Percentiles rank a stretch among this genome's conserved stretches.
Evolutionary conservation across 2,329 filamentous ascomycete species (phyloP).

Genomic region (Calonectria honghensis): DNA sequence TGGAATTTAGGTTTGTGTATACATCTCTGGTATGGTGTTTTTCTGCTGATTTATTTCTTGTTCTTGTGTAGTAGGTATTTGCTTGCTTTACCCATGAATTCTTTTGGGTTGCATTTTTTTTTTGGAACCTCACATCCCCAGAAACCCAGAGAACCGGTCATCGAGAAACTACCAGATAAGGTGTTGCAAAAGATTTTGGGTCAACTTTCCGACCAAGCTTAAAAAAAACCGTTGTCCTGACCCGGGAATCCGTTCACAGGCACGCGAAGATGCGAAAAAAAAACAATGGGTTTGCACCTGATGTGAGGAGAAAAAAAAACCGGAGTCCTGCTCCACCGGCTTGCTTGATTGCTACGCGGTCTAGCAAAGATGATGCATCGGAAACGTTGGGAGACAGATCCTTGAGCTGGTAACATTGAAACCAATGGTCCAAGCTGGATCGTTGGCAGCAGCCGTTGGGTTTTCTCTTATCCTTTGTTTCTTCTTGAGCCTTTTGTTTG

Average conservation of each 20-base stretch:
- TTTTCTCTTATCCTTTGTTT: background rate
- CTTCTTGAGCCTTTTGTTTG: background rate
- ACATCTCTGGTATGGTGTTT: too few species aligned
- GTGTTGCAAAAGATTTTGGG: constrained; percentile 13
- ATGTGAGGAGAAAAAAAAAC: constrained; percentile 15
- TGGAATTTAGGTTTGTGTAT: background rate
- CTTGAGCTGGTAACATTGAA: background rate
- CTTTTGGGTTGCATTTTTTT: too few species aligned
- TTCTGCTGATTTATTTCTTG: background rate
- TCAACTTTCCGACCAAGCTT: constrained; percentile 30
- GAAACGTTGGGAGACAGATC: background rate
- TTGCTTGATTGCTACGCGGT: background rate
- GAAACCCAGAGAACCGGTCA: constrained; percentile 9
- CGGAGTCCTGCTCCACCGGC: background rate
- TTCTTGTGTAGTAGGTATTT: background rate
- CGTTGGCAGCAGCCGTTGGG: too few species aligned
- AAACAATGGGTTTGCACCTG: constrained; percentile 17
- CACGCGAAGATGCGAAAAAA: background rate
- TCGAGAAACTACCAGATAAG: background rate
- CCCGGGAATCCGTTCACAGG: constrained; percentile 5
- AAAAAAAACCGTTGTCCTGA: constrained; percentile 14
- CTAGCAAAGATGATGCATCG: constrained; percentile 9
- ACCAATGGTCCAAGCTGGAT: background rate
- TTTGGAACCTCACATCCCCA: background rate
- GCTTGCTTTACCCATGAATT: background rate